phyloP scores from a whole-genome alignment of 2,329 filamentous ascomycete species.

The Tolypocladium guangdongense region DNA sequence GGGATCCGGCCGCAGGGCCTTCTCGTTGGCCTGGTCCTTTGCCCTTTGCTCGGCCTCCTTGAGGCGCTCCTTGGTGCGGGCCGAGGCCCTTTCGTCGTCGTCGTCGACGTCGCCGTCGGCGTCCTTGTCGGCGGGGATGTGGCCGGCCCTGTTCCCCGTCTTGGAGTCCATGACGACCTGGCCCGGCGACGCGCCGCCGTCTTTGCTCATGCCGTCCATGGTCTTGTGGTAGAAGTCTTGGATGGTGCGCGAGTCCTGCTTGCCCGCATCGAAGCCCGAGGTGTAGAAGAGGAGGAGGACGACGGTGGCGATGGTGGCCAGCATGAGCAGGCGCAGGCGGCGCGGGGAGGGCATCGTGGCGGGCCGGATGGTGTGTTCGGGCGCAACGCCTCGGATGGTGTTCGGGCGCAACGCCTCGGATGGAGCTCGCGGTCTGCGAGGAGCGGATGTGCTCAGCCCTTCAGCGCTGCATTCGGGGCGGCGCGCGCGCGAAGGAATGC shows the following conservation, averaged over 20 bases:
- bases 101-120: conserved; percentile 44
- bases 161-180: conserved; percentile 30
- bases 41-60: conserved; percentile 58
- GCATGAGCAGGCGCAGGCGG: conserved; percentile 54
- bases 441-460: not conserved
- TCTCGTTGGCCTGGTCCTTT: conserved; percentile 58
- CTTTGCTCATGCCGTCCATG: conserved; percentile 39
- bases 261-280: conserved; percentile 41
- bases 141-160: conserved; percentile 24
- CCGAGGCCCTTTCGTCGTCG: conserved; percentile 40
- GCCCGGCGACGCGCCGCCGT: conserved; percentile 11
- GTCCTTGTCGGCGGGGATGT: conserved; percentile 36
- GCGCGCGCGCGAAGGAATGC: not conserved
- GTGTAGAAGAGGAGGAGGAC: conserved; percentile 65
- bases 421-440: not conserved
- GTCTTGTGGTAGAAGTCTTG: conserved; percentile 53
- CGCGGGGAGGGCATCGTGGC: conserved; percentile 56
- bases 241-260: conserved; percentile 25
- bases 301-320: conserved; percentile 53
- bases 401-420: not conserved
- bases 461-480: not conserved
- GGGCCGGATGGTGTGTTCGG: not conserved
- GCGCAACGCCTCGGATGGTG: not conserved
- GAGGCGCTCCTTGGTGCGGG: conserved; percentile 48
- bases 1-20: conserved; percentile 49